phyloP scores from a whole-genome alignment of 2,329 filamentous ascomycete species.

The Kalmusia sp. region DNA sequence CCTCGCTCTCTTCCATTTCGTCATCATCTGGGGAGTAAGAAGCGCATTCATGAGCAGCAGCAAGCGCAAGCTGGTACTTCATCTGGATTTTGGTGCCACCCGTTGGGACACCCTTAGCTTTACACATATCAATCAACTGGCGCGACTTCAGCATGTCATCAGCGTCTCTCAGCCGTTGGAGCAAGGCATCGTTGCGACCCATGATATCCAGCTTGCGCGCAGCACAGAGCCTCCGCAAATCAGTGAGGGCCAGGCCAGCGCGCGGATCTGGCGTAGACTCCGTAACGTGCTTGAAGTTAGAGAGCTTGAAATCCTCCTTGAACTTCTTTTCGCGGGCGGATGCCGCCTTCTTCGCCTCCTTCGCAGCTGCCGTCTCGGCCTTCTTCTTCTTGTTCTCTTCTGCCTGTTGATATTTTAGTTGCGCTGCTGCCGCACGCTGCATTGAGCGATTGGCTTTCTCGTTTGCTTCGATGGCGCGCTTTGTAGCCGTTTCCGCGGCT shows the following conservation, averaged over 20 bases:
- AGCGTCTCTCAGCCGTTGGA: conserved; percentile 28
- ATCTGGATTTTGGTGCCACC: conserved; percentile 31
- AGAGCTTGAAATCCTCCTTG: background rate
- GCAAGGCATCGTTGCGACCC: conserved; percentile 24
- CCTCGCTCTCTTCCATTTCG: too few species aligned
- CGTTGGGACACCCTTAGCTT: conserved; percentile 26
- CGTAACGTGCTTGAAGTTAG: conserved; percentile 13
- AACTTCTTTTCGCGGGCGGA: conserved; percentile 1
- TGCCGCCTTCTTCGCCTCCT: background rate
- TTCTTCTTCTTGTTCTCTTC: conserved; percentile 21
- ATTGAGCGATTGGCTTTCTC: conserved; percentile 30
- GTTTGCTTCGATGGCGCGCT: conserved; percentile 18
- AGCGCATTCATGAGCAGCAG: conserved; percentile 24
- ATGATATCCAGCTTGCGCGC: conserved; percentile 21
- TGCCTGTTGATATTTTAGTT: conserved; percentile 23
- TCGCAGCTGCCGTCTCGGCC: background rate
- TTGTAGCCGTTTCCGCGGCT: conserved; percentile 27
- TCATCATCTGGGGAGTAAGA: conserved; percentile 20
- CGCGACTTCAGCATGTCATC: conserved; percentile 26
- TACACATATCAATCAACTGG: conserved; percentile 32
- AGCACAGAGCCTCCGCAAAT: conserved; percentile 32
- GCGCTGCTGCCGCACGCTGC: conserved; percentile 27
- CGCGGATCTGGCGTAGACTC: conserved; percentile 31
- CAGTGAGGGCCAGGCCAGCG: conserved; percentile 23
- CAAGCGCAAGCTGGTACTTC: conserved; percentile 33